Base-by-base conservation (phyloP, 371 early-diverging fungal species). In the Mycotypha africana region DNA sequence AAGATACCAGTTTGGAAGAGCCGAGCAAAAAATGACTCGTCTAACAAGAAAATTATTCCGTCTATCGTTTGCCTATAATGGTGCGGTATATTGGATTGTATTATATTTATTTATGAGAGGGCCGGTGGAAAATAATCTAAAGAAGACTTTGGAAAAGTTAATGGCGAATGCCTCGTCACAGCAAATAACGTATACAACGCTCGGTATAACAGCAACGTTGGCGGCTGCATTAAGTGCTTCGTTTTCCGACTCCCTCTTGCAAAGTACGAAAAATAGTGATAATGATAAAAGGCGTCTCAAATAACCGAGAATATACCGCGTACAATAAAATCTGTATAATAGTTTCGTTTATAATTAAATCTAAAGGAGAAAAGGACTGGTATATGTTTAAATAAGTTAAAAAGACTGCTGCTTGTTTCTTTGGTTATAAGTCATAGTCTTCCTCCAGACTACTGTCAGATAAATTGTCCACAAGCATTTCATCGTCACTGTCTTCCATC, bases 401-500 rank as follows among this genome's bases (percentile, higher is more conserved):
- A 28, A 28, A 28, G 30, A 12, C 30, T n/a, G n/a, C n/a, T n/a
- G n/a, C 11, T 8, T 28, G 11, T 28, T 41, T 41, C 2, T 28
- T 30, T 3, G 2, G 7, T 31, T 42, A 49, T 19, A 49, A 22
- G 9, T 42, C 49, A 12, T 42, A 42, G 23, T 49, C 49, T 12
- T 49, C 49, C 22, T 49, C 49, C 8, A 42, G 42, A 16, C 49
- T 49, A 32, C 46, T 49, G 8, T 58, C 58, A 17, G 45, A 45
- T 24, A 58, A 36, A 45, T 58, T 58, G 24, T 58, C 58, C 17
- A 58, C 58, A 9, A 46, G 17, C n/a, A 38, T 74, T 24, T 82
- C 84, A 38, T 78, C 69, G 4, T 74, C 73, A 39, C 75, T 77
- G 37, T 79, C 79, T 28, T 65, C 68, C 47, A 82, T 45, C 12